Conservation (phyloP, 2,329 filamentous ascomycete genomes). For the Aspergillus ibericus region DNA sequence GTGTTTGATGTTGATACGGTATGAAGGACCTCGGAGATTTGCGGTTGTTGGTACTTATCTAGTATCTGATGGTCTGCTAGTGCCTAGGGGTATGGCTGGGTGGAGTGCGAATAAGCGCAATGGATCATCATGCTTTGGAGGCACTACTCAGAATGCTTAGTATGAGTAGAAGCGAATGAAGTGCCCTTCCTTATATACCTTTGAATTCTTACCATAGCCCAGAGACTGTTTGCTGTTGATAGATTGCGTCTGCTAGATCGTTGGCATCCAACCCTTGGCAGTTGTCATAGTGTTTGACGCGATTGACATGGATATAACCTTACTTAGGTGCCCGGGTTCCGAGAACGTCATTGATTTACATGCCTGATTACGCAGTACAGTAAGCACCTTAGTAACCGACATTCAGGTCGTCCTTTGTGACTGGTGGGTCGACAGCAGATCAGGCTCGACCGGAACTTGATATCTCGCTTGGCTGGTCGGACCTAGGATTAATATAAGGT, state of each 20-base stretch:
- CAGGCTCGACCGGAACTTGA: not conserved
- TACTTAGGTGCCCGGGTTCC: not conserved
- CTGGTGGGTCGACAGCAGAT: not conserved
- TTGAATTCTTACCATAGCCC: not conserved
- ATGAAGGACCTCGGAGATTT: not conserved
- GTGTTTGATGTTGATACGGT: not conserved
- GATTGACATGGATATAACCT: not conserved
- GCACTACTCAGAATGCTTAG: too few relatives aligned
- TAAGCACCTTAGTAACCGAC: not conserved
- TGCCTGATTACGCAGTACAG: not conserved
- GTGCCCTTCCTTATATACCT: not conserved
- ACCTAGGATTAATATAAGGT: not conserved
- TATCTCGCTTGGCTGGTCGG: not conserved
- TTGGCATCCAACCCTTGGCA: not conserved
- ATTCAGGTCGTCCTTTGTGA: not conserved
- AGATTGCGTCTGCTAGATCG: not conserved
- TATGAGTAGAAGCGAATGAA: too few relatives aligned
- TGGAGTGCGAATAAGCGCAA: not conserved
- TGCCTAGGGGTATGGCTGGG: too few relatives aligned
- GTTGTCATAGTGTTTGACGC: not conserved
- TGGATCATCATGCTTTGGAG: not conserved
- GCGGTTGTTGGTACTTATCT: not conserved
- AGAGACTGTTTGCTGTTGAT: not conserved
- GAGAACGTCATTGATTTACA: not conserved
- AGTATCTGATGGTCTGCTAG: not conserved